Conservation (phyloP, 2,329 filamentous ascomycete species). For the Arthrobotrys sphaeroides region DNA sequence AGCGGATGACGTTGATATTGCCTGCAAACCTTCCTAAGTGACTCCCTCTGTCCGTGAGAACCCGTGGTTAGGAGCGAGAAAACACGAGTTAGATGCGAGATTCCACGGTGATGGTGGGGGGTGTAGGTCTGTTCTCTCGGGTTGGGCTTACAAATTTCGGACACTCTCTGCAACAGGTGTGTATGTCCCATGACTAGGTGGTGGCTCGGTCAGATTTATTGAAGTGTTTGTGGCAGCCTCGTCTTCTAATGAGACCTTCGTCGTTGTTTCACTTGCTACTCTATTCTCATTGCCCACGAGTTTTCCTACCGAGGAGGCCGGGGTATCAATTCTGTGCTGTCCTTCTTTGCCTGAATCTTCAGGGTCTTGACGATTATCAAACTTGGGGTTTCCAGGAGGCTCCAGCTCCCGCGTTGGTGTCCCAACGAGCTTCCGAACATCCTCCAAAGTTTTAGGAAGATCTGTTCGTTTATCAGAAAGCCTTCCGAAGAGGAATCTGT, state of each 20-base stretch:
- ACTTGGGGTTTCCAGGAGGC: neutral
- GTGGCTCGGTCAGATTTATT: neutral
- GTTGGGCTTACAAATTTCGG: slow-evolving; percentile 40
- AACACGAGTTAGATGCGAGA: neutral
- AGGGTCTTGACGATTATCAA: neutral
- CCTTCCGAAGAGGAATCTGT: slow-evolving; percentile 90
- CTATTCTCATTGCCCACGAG: neutral
- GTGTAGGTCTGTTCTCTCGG: neutral
- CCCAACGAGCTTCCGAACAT: slow-evolving; percentile 87
- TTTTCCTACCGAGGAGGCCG: neutral
- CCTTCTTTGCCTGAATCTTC: neutral
- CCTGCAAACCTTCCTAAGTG: slow-evolving; percentile 50
- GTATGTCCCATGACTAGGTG: neutral
- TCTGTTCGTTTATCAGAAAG: slow-evolving; percentile 73
- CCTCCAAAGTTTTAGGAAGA: slow-evolving; percentile 86
- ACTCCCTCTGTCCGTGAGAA: slow-evolving; percentile 1
- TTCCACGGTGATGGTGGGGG: neutral
- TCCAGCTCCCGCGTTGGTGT: slow-evolving; percentile 67
- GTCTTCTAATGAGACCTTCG: neutral
- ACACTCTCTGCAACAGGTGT: slow-evolving; percentile 47
- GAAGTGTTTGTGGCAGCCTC: neutral
- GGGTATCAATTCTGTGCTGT: neutral
- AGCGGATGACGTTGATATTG: slow-evolving; percentile 53
- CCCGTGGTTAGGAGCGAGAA: neutral
- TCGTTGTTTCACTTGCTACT: neutral